Evolutionary conservation across 306 rosid species (phyloP).

Genomic region (Calophaca sinica): DNA sequence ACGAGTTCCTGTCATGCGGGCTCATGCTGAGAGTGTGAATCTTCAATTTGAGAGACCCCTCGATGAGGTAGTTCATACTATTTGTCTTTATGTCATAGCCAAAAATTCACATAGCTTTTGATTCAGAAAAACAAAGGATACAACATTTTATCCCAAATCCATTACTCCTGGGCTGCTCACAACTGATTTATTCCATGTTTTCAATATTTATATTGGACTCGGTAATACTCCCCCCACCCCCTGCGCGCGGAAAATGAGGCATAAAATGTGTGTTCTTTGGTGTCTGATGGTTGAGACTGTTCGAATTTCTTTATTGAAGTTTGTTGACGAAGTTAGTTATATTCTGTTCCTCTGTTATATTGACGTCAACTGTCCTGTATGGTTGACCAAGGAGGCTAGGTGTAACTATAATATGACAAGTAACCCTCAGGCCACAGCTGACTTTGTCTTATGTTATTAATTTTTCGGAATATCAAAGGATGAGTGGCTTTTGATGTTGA

Average conservation of each 20-base stretch:
- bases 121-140: not conserved
- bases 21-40: constrained; percentile 97
- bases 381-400: constrained; percentile 14
- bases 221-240: too few species aligned
- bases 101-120: not conserved
- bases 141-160: not conserved
- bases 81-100: not conserved
- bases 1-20: constrained; percentile 98
- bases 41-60: constrained; percentile 92
- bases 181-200: constrained; percentile 3
- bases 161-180: not conserved
- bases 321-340: constrained; percentile 1
- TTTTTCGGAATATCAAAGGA: constrained; percentile 13
- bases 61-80: constrained; percentile 73
- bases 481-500: constrained; percentile 2
- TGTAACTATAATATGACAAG: not conserved
- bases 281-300: not conserved
- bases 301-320: constrained; percentile 12
- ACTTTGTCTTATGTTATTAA: not conserved
- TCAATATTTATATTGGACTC: not conserved
- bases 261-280: not conserved
- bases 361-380: not conserved
- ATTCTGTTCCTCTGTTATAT: not conserved
- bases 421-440: not conserved
- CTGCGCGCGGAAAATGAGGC: too few species aligned